phyloP scores from a whole-genome alignment of 1,284 basidiomycete genomes.

The Cutaneotrichosporon spelunceum region DNA sequence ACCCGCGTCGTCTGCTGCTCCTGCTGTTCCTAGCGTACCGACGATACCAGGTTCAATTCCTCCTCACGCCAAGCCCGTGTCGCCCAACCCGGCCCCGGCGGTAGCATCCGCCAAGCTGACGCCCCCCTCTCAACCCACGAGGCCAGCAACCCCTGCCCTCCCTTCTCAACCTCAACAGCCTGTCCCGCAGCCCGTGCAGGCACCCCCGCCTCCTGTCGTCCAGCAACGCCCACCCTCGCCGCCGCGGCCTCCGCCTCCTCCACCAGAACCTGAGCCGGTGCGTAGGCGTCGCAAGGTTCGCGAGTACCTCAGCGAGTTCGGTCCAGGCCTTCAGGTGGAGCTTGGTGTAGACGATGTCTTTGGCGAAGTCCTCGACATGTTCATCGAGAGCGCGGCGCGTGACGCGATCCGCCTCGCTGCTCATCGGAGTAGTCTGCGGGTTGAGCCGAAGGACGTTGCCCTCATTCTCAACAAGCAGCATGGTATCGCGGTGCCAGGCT shows the following conservation, averaged over 20 bases:
- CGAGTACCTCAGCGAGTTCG: slow-evolving; percentile 36
- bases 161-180: neutral
- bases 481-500: slow-evolving; percentile 39
- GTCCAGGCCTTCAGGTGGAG: slow-evolving; percentile 40
- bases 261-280: slow-evolving; percentile 32
- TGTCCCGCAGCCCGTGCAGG: neutral
- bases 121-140: neutral
- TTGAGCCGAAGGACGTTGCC: slow-evolving; percentile 45
- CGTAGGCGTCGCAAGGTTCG: slow-evolving; percentile 39
- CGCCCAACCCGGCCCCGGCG: neutral
- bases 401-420: slow-evolving; percentile 38
- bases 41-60: neutral
- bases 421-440: slow-evolving; percentile 36
- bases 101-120: neutral
- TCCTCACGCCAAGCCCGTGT: neutral
- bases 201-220: slow-evolving; percentile 2
- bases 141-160: neutral
- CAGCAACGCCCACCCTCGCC: slow-evolving; percentile 9
- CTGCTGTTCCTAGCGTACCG: neutral
- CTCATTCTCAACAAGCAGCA: slow-evolving; percentile 36
- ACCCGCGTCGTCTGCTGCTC: neutral
- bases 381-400: slow-evolving; percentile 32
- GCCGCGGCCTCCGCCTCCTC: slow-evolving; percentile 20
- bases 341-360: slow-evolving; percentile 38
- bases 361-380: slow-evolving; percentile 34